Evolutionary conservation across 192 early-diverging fungal species (phyloP), one percentile per base, ranked within the genome.

Genomic region (Piromyces finnis): DNA sequence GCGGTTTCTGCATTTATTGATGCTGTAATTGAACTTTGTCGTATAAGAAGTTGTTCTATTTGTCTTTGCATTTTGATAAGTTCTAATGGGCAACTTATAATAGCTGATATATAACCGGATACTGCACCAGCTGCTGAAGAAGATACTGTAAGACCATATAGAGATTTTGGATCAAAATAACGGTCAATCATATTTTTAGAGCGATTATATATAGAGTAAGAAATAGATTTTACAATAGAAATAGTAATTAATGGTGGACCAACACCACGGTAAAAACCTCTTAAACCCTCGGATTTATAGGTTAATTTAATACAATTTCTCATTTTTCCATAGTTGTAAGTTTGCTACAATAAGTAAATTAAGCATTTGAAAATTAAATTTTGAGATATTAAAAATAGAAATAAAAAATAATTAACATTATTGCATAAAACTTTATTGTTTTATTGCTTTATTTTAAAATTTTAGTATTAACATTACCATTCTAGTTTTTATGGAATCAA

Each of bases 401-500:
- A 32, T 6, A 32, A 32, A 32, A 32, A 32, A 32, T n/a, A n/a
- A n/a, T n/a, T n/a, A n/a, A n/a, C n/a, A n/a, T n/a, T n/a, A n/a
- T n/a, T n/a, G n/a, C n/a, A n/a, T n/a, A n/a, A n/a, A n/a, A n/a
- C n/a, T n/a, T n/a, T n/a, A n/a, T n/a, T n/a, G n/a, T n/a, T n/a
- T n/a, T n/a, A n/a, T n/a, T n/a, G n/a, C n/a, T n/a, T n/a, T n/a
- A n/a, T n/a, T n/a, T n/a, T n/a, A n/a, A n/a, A n/a, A n/a, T n/a
- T n/a, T n/a, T n/a, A n/a, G n/a, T n/a, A n/a, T n/a, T n/a, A n/a
- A n/a, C 2, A 4, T 51, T 51, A 51, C 41, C 41, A 98, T 96
- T 78, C 96, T 87, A 26, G 97, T 98, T 87, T 98, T 98, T 59
- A 98, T 87, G 28, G 95, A 94, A 85, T 98, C 97, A 86, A 97